Conservation (phyloP, 1,139 yeast species). For the Nakaseomyces uthaithaninus region DNA sequence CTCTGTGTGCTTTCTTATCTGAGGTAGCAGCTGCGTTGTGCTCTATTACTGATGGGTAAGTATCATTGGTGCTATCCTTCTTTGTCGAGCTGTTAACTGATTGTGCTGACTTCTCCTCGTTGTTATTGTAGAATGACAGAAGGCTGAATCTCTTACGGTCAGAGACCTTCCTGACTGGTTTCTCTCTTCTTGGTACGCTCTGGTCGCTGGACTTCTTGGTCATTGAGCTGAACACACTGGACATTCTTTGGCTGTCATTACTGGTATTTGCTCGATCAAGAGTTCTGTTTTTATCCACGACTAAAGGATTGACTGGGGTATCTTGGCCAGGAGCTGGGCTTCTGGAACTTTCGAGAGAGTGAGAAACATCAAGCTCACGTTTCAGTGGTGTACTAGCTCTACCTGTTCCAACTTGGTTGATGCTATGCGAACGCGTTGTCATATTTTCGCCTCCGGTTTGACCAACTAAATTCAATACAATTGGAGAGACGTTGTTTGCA, state of each 20-base stretch:
- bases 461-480: not conserved
- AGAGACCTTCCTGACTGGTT: conserved; percentile 6
- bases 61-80: conserved; percentile 13
- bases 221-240: conserved; percentile 2
- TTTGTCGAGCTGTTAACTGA: not conserved
- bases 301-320: not conserved
- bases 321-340: not conserved
- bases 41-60: conserved; percentile 33
- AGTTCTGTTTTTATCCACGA: not conserved
- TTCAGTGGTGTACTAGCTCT: not conserved
- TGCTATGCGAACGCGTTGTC: not conserved
- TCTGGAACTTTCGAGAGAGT: not conserved
- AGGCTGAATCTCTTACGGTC: conserved; percentile 24
- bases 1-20: conserved; percentile 13
- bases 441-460: not conserved
- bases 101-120: not conserved
- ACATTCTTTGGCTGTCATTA: not conserved
- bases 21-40: conserved; percentile 35
- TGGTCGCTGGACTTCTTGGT: not conserved
- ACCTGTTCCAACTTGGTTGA: not conserved
- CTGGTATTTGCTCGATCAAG: not conserved
- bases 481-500: conserved; percentile 1
- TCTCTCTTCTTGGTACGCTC: not conserved
- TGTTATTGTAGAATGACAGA: conserved; percentile 20
- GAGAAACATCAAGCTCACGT: not conserved